phyloP scores from a whole-genome alignment of 305 asterid genomes.

The Fraxinus baroniana region DNA sequence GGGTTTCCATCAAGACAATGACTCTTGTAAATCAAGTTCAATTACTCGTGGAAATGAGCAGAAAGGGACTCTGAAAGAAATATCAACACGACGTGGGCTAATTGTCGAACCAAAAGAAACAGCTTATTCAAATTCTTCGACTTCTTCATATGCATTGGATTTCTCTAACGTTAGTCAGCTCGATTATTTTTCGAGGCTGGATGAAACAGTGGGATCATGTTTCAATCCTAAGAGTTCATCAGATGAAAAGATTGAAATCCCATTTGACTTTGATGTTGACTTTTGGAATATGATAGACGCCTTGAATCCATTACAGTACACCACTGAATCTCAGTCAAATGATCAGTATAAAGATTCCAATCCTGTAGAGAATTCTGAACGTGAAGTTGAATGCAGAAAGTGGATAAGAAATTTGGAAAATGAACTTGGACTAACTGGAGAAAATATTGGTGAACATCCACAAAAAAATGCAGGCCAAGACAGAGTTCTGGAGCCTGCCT shows the following conservation, averaged over 20 bases:
- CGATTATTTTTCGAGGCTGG: conserved; percentile 9
- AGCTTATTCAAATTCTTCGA: conserved; percentile 8
- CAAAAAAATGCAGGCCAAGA: conserved; percentile 13
- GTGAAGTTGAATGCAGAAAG: conserved; percentile 25
- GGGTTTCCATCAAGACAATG: not conserved
- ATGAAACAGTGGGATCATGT: conserved; percentile 2
- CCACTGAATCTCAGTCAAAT: not conserved
- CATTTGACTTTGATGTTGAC: conserved; percentile 37
- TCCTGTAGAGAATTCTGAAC: not conserved
- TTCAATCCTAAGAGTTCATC: not conserved
- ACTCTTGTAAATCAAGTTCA: conserved; percentile 27
- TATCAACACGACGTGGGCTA: not conserved
- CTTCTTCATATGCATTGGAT: conserved; percentile 27
- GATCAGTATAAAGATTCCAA: not conserved
- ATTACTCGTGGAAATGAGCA: too few relatives aligned
- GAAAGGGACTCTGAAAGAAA: too few relatives aligned
- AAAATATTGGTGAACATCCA: too few relatives aligned
- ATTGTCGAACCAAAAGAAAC: conserved; percentile 1
- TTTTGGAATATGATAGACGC: conserved; percentile 45
- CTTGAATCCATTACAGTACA: conserved; percentile 23
- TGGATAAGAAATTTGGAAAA: conserved; percentile 53
- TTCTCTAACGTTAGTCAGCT: conserved; percentile 17
- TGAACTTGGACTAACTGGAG: conserved; percentile 38
- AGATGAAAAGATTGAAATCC: conserved; percentile 27
- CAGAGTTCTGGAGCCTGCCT: conserved; percentile 20